These are phyloP conservation scores for Apostasia ramifera DNA, from an alignment of 106 monocot genomes.

Conservation along the genomic window DNA sequence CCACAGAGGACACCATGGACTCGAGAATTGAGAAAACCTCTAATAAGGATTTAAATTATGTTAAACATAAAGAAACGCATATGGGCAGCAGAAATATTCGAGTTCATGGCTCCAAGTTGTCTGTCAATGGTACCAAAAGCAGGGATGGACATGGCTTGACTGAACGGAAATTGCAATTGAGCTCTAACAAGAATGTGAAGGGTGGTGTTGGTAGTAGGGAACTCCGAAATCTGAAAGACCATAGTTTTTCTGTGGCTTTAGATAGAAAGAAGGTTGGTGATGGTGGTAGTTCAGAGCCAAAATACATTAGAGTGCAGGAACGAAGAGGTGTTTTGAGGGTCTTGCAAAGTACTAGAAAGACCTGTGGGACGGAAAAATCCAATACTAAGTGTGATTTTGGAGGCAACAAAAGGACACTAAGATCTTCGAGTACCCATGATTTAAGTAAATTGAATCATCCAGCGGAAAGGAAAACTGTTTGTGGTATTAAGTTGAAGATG, in stretches of 20 bases:
- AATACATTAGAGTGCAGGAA: not conserved
- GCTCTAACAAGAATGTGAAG: not conserved
- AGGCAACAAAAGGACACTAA: not conserved
- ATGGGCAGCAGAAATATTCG: not conserved
- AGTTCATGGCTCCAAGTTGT: not conserved
- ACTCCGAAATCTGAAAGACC: constrained; percentile 1
- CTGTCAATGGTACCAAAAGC: not conserved
- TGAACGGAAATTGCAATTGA: not conserved
- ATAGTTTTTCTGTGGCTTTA: not conserved
- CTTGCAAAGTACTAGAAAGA: not conserved
- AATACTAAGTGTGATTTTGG: not conserved
- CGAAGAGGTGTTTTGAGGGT: not conserved
- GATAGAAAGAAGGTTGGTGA: not conserved
- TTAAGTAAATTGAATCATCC: not conserved
- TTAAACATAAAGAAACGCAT: not conserved
- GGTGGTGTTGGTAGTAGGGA: not conserved
- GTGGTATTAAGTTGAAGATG: not conserved
- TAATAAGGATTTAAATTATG: not conserved
- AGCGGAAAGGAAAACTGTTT: not conserved
- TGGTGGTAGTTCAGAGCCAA: constrained; percentile 2
- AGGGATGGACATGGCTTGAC: not conserved
- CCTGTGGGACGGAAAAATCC: not conserved
- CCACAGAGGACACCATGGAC: too few relatives aligned
- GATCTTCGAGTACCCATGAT: not conserved
- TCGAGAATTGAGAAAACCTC: too few relatives aligned